Conservation (phyloP, 805 yeast genomes). For the Starmerella khaoyaiensis region DNA sequence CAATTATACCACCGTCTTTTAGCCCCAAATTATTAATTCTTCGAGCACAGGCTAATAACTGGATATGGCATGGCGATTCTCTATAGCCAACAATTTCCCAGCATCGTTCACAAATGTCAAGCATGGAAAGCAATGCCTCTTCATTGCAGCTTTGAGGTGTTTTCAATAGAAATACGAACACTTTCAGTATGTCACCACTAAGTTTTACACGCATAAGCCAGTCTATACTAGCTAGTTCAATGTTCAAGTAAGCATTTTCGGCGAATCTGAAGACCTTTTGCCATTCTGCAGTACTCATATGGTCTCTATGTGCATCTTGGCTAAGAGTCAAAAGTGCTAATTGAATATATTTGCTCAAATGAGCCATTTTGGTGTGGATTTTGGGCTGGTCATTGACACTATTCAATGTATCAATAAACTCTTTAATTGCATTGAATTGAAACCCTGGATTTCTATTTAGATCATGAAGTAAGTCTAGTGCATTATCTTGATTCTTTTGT, state of each 20-base stretch:
- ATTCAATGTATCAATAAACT: slow-evolving; percentile 3
- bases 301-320: slow-evolving; percentile 8
- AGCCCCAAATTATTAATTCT: background rate
- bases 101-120: slow-evolving; percentile 3
- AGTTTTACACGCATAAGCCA: background rate
- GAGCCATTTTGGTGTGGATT: slow-evolving; percentile 4
- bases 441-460: background rate
- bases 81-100: background rate
- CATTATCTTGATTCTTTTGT: background rate
- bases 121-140: background rate
- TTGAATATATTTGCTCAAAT: slow-evolving; percentile 5
- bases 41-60: slow-evolving; percentile 11
- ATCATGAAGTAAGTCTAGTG: background rate
- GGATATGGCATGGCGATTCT: slow-evolving; percentile 13
- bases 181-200: background rate
- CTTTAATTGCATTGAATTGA: slow-evolving; percentile 1
- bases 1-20: background rate
- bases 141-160: background rate
- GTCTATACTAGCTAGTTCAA: background rate
- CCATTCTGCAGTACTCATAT: slow-evolving; percentile 8
- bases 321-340: slow-evolving; percentile 1
- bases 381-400: background rate
- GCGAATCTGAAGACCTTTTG: background rate
- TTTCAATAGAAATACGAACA: background rate
- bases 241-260: background rate